Evolutionary conservation across 768 basidiomycete species (phyloP).

Genomic region (Mycena chlorophos): DNA sequence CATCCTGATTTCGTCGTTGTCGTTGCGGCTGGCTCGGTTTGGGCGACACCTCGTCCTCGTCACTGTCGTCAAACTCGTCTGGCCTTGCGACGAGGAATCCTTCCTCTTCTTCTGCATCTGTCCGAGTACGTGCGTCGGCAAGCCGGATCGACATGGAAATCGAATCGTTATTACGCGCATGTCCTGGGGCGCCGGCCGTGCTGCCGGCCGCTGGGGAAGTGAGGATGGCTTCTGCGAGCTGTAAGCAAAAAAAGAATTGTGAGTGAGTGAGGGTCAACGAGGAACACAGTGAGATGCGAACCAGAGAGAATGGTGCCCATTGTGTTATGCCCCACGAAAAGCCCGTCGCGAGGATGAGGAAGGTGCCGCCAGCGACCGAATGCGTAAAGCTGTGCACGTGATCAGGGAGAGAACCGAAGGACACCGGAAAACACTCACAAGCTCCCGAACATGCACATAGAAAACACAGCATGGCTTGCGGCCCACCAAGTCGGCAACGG

Average conservation of each 20-base stretch:
- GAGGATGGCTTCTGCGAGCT: conserved; percentile 87
- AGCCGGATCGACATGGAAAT: conserved; percentile 39
- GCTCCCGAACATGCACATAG: conserved; percentile 76
- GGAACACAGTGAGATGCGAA: conserved; percentile 33
- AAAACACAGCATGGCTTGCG: conserved; percentile 71
- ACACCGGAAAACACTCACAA: conserved; percentile 55
- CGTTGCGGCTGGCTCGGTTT: background rate
- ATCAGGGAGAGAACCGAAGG: background rate
- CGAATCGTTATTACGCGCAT: background rate
- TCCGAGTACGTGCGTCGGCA: conserved; percentile 43
- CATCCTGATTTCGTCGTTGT: conserved; percentile 1
- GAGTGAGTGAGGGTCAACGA: background rate
- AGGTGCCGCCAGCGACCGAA: conserved; percentile 67
- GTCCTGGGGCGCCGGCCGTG: conserved; percentile 31
- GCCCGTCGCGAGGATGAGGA: conserved; percentile 76
- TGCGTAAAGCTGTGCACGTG: conserved; percentile 59
- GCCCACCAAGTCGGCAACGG: conserved; percentile 79
- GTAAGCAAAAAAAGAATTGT: no score
- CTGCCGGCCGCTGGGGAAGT: conserved; percentile 52
- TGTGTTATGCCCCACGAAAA: conserved; percentile 92
- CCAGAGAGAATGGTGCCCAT: conserved; percentile 92
- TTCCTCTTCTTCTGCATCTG: conserved; percentile 32
- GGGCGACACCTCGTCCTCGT: background rate
- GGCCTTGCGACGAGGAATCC: conserved; percentile 16
- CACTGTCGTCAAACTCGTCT: conserved; percentile 14